Base-by-base conservation (phyloP, 73 alveolate genomes). In the Paramecium primaurelia region DNA sequence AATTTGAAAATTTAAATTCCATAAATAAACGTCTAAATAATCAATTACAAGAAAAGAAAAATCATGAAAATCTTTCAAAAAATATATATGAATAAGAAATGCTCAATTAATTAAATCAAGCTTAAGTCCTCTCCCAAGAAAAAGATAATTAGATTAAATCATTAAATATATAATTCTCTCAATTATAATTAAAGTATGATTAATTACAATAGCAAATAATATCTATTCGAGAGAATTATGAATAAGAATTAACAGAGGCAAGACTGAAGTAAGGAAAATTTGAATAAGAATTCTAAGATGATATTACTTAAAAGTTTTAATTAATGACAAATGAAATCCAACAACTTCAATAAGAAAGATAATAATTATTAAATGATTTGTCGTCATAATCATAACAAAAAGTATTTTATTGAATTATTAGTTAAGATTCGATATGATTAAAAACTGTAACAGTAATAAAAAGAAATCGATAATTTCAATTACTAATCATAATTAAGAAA, bases 271-370 rank as follows among this genome's bases (percentile, higher is more conserved):
- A 80, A 80, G 58, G 91, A 20, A 42, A 42, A 25, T 80, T 80
- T 80, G 91, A 80, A 36, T 20, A 42, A 42, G 91, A 80, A 80
- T 80, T 80, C 26, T 18, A 80, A 45, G 71, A 40, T 22, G 49
- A 34, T 75, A 34, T 75, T 20, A 37, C 58, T 3, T 37, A 30
- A 36, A 75, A 75, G 88, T 75, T 75, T n/a, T 37, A 75, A 37
- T 75, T 75, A 18, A 34, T 75, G 38, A 14, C 22, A 14, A 75
- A 8, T 22, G 88, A 75, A 40, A 75, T 37, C 3, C 20, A 75
- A n/a, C 22, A 75, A n/a, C 28, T 75, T 10, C 8, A 75, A 40
- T 16, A 75, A 40, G 88, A 75, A 40, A 75, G 88, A 75, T 37
- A 30, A 37, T 37, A 75, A 14, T 9, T 75, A 37, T 14, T 75